Evolutionary conservation across 208 protist genomes (phyloP).

Genomic region (Crithidia thermophila): DNA sequence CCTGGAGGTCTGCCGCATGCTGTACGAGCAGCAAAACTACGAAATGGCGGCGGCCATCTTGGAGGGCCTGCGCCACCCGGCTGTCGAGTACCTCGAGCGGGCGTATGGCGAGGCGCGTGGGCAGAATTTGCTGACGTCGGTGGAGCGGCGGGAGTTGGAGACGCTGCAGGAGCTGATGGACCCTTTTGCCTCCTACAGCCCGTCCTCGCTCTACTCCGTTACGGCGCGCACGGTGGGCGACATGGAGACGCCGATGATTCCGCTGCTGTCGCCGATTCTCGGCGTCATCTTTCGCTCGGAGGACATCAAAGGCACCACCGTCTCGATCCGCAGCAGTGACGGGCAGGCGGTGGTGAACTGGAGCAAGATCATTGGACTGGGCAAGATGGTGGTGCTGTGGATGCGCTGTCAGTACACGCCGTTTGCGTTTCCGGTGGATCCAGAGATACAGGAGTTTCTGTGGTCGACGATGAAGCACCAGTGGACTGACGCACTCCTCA

Average conservation of each 20-base stretch:
- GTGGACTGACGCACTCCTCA: constrained; percentile 45
- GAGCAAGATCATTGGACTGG: constrained; percentile 58
- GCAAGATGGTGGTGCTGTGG: constrained; percentile 56
- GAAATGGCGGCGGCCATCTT: constrained; percentile 64
- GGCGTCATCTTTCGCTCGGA: constrained; percentile 52
- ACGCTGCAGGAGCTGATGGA: constrained; percentile 62
- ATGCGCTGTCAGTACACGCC: constrained; percentile 63
- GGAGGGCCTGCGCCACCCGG: constrained; percentile 52
- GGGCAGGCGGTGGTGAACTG: constrained; percentile 60
- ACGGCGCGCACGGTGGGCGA: constrained; percentile 45
- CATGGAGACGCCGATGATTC: constrained; percentile 70
- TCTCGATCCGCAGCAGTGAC: constrained; percentile 38
- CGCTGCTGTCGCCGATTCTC: constrained; percentile 57
- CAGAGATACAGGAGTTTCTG: constrained; percentile 52
- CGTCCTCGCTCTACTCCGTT: constrained; percentile 61
- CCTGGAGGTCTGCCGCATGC: constrained; percentile 50
- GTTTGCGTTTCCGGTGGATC: constrained; percentile 51
- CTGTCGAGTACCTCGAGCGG: constrained; percentile 37
- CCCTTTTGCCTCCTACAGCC: constrained; percentile 67
- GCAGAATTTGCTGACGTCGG: constrained; percentile 35
- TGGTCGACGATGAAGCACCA: constrained; percentile 50
- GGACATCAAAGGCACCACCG: constrained; percentile 40
- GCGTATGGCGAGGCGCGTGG: constrained; percentile 32
- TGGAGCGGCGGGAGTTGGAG: constrained; percentile 40
- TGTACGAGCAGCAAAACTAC: constrained; percentile 78